Percentiles rank a stretch among this genome's conserved stretches.
Evolutionary conservation across 1,284 basidiomycete genomes (phyloP).

Genomic region (Papiliotrema flavescens): DNA sequence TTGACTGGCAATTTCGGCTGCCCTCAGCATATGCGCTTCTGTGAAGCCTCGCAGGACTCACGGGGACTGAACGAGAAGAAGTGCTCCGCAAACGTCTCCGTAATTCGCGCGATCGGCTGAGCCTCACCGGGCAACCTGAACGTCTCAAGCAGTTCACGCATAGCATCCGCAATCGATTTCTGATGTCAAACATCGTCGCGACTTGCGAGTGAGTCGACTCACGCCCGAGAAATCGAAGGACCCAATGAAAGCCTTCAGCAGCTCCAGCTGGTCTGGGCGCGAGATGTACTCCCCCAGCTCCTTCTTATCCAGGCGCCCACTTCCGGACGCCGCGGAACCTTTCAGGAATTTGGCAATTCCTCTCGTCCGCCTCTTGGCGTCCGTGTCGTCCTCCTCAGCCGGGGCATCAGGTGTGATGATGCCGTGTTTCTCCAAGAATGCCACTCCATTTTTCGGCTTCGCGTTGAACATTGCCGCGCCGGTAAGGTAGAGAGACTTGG

Average conservation of each 20-base stretch:
- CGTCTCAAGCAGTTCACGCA: constrained; percentile 89
- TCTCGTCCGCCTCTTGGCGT: constrained; percentile 40
- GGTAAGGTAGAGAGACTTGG: constrained; percentile 78
- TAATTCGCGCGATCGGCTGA: constrained; percentile 90
- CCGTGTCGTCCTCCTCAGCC: constrained; percentile 19
- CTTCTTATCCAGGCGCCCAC: constrained; percentile 82
- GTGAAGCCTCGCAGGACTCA: constrained; percentile 38
- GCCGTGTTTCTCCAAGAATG: constrained; percentile 82
- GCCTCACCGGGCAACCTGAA: constrained; percentile 95
- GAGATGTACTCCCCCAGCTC: constrained; percentile 92
- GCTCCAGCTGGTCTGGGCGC: constrained; percentile 76
- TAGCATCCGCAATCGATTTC: constrained; percentile 92
- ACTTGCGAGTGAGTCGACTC: constrained; percentile 31
- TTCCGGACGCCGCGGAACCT: constrained; percentile 52
- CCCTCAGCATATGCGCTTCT: background rate
- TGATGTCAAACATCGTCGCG: constrained; percentile 37
- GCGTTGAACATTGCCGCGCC: constrained; percentile 86
- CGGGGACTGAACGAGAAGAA: constrained; percentile 84
- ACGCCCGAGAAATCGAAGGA: constrained; percentile 88
- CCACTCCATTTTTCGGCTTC: constrained; percentile 92
- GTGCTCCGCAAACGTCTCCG: constrained; percentile 87
- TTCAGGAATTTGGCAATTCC: constrained; percentile 76
- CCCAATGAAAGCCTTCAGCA: constrained; percentile 82
- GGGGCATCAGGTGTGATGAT: constrained; percentile 57
- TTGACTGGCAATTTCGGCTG: constrained; percentile 81